Evolutionary conservation across 202 grass and related monocot genomes (phyloP).

Genomic region (Musa balbisiana): DNA sequence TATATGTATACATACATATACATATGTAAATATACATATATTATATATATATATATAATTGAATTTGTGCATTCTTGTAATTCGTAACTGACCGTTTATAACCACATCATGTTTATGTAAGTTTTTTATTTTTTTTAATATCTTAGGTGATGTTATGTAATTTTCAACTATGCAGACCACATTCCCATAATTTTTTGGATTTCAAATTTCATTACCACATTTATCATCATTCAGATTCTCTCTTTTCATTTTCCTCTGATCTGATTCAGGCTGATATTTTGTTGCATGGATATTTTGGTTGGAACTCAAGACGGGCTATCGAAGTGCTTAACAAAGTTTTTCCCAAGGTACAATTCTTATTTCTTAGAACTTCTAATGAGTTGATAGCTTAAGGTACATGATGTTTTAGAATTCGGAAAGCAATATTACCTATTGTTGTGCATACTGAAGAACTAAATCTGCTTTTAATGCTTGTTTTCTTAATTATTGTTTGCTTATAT

Average conservation of each 20-base stretch:
- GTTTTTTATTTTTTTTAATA: background rate
- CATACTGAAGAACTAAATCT: background rate
- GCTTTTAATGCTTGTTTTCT: background rate
- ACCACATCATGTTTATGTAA: too few relatives aligned
- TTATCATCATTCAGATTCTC: background rate
- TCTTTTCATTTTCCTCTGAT: conserved; percentile 1
- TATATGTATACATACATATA: too few relatives aligned
- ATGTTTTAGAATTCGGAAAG: background rate
- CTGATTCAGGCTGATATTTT: conserved; percentile 71
- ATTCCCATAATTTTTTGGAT: background rate
- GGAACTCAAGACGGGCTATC: conserved; percentile 82
- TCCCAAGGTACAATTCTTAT: conserved; percentile 44
- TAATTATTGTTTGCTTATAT: background rate
- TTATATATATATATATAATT: too few relatives aligned
- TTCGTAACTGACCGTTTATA: too few relatives aligned
- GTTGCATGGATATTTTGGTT: conserved; percentile 70
- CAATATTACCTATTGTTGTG: background rate
- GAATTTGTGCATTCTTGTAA: too few relatives aligned
- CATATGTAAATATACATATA: too few relatives aligned
- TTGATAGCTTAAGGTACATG: too few relatives aligned
- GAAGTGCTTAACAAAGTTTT: conserved; percentile 78
- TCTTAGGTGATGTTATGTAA: background rate
- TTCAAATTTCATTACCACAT: background rate
- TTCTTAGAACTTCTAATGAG: background rate
- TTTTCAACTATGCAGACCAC: background rate